Evolutionary conservation across 2,329 filamentous ascomycete genomes (phyloP).

Genomic region (Pseudogymnoascus sp.): DNA sequence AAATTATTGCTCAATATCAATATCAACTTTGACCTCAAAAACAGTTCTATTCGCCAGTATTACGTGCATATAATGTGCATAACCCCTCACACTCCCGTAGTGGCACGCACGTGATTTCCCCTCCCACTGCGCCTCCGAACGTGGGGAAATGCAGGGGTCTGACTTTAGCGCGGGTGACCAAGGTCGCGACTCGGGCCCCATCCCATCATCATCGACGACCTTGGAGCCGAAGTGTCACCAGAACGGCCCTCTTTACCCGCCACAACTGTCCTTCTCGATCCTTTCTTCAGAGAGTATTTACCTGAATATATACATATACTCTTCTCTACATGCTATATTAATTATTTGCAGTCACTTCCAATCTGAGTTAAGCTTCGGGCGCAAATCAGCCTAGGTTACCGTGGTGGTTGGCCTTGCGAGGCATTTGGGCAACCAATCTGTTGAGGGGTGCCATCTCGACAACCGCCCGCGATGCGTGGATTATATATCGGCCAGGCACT

Average conservation of each 20-base stretch:
- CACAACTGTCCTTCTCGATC: neutral
- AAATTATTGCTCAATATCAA: neutral
- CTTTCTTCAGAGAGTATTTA: neutral
- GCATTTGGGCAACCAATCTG: neutral
- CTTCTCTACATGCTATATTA: neutral
- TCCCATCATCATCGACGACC: constrained; percentile 5
- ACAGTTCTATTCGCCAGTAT: neutral
- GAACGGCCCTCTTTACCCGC: neutral
- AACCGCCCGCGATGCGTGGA: constrained; percentile 8
- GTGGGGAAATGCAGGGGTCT: constrained; percentile 4
- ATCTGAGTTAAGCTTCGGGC: neutral
- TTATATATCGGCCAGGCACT: constrained; percentile 13
- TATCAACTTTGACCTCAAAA: neutral
- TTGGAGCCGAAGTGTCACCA: neutral
- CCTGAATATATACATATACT: neutral
- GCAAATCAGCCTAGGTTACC: constrained; percentile 4
- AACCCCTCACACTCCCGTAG: neutral
- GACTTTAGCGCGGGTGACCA: neutral
- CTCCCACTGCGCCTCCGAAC: neutral
- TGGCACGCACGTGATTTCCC: neutral
- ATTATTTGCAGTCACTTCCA: neutral
- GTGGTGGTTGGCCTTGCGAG: neutral
- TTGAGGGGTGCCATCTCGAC: neutral
- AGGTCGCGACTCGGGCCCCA: neutral
- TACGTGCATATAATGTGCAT: neutral